Base-by-base conservation (phyloP, 169 alveolate genomes). In the Cyclospora cayetanensis region DNA sequence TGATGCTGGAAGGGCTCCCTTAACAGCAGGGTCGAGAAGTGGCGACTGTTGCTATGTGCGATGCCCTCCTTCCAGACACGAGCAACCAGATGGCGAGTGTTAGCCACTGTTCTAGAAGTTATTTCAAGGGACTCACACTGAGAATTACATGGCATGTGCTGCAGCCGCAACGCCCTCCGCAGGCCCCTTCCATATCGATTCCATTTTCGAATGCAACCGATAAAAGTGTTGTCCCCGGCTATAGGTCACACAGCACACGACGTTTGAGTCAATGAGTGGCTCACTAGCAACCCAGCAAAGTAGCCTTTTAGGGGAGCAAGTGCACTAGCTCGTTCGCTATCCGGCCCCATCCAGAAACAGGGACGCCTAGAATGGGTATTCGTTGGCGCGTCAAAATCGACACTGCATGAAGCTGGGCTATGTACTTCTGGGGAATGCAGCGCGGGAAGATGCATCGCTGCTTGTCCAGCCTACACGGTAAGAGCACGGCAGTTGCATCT, bases 111-210 rank as follows among this genome's bases (percentile, higher is more conserved):
- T 82, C 50, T 63, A 1, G 34, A 2, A 7, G 3, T 50, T 31
- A 3, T 12, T 11, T n/a, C 25, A 50, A 12, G 2, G 9, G 37
- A 60, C 91, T 68, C 35, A 84, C 91, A 11, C 37, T 60, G 74
- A 98, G 91, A 42, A 98, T 97, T 1, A 98, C 99, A 94, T 98
- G 99, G 93, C 99, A 98, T 0, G 99, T 98, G 34, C 99, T 97
- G 90, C 99, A 98, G 2, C 99, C 99, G 53, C 97, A 94, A 60
- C 97, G 95, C 42, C 98, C 98, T 80, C 98, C 99, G 91, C 99
- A 98, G 39, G 99, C 99, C 92, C 98, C 98, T 74, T 96, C 98
- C 25, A 96, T 93, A 60, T 94, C 96, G 27, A 96, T 93, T 65
- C 93, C 93, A 76, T 95, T 95, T 68, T 95, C 91, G 46, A 95